Percentiles rank a stretch among this genome's conserved stretches.
phyloP scores from a whole-genome alignment of 176 grass and related monocot genomes.

The Musa acuminata region DNA sequence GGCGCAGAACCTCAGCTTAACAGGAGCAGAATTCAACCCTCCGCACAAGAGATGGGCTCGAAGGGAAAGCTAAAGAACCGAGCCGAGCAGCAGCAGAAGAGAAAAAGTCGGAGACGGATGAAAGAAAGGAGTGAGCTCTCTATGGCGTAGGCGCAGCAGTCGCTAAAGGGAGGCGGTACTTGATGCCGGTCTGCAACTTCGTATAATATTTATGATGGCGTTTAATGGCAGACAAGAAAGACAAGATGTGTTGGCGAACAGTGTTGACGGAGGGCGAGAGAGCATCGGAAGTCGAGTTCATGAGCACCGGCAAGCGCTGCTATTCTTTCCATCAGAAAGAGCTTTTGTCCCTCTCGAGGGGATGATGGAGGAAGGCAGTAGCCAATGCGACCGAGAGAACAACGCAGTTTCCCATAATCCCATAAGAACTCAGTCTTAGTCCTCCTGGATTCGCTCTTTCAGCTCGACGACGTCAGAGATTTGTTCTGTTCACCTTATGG shows the following conservation, averaged over 20 bases:
- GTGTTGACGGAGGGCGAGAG: not conserved
- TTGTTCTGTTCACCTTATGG: not conserved
- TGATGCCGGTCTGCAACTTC: not conserved
- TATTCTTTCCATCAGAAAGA: not conserved
- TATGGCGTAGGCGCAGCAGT: not conserved
- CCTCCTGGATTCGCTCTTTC: not conserved
- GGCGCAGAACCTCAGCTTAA: too few species aligned
- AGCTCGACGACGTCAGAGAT: not conserved
- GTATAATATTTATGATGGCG: not conserved
- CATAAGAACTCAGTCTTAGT: not conserved
- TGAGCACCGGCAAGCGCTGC: not conserved
- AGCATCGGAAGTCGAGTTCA: not conserved
- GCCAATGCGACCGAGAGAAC: not conserved
- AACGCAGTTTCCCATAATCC: not conserved
- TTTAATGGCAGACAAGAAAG: constrained; percentile 16
- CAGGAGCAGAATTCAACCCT: not conserved
- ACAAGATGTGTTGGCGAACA: not conserved
- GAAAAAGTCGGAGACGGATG: not conserved
- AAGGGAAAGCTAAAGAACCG: too few species aligned
- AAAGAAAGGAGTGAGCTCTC: not conserved
- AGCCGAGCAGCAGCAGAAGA: not conserved
- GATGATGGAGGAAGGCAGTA: not conserved
- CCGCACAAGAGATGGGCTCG: not conserved
- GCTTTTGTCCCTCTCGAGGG: not conserved
- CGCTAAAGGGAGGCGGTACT: not conserved